A percentile compares a stretch with the other conserved stretches of the same genome.
phyloP scores from a whole-genome alignment of 208 protist genomes.

The Leishmania gerbilli region DNA sequence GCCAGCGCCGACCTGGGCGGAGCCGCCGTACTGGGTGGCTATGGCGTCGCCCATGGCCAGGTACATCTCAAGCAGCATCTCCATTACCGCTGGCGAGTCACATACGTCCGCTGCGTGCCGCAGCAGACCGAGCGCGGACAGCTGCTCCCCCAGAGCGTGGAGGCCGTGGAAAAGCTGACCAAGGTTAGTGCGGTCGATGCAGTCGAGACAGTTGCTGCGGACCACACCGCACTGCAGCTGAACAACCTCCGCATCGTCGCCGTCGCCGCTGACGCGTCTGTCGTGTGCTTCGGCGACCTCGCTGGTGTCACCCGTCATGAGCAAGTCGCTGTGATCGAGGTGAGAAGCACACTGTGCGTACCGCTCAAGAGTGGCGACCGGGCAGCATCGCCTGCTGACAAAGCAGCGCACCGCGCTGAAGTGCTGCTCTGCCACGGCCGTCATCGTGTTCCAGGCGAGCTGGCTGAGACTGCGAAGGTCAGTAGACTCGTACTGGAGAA shows the following conservation, averaged over 20 bases:
- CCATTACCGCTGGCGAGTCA: slow-evolving; percentile 43
- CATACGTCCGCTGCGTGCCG: slow-evolving; percentile 41
- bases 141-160: slow-evolving; percentile 72
- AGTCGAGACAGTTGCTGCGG: slow-evolving; percentile 98
- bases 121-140: slow-evolving; percentile 51
- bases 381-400: slow-evolving; percentile 19
- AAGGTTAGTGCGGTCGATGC: slow-evolving; percentile 97
- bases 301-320: background rate
- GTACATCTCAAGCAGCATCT: slow-evolving; percentile 83
- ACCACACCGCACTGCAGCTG: slow-evolving; percentile 87
- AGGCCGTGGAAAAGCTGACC: slow-evolving; percentile 94
- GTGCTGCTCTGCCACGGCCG: slow-evolving; percentile 51
- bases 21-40: slow-evolving; percentile 90
- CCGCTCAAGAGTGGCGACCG: background rate
- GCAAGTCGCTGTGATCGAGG: background rate
- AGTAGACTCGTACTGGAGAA: slow-evolving; percentile 79
- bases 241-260: background rate
- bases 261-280: background rate
- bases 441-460: slow-evolving; percentile 77
- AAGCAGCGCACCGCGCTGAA: slow-evolving; percentile 58
- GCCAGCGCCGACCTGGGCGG: slow-evolving; percentile 81
- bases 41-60: slow-evolving; percentile 80
- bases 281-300: background rate
- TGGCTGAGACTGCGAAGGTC: slow-evolving; percentile 78
- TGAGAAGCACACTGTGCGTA: background rate